A percentile compares a stretch with the other conserved stretches of the same genome.
phyloP scores from a whole-genome alignment of 2,329 filamentous ascomycete species.

The Colletotrichum destructivum region DNA sequence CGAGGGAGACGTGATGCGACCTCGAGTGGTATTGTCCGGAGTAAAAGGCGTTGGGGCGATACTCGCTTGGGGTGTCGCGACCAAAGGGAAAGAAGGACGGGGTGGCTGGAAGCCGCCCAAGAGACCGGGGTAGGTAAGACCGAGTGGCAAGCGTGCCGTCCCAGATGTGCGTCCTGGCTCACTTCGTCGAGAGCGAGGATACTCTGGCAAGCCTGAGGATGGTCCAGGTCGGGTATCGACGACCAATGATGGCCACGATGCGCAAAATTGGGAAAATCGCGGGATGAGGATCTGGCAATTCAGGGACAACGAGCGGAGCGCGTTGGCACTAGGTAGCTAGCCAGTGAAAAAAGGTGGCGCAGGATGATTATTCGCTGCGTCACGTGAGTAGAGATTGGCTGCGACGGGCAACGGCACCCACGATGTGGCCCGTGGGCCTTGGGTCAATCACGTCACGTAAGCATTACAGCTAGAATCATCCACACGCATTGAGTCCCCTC shows the following conservation, averaged over 20 bases:
- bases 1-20: neutral
- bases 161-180: slow-evolving; percentile 16
- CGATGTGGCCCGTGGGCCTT: slow-evolving; percentile 8
- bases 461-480: slow-evolving; percentile 20
- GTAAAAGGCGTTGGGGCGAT: slow-evolving; percentile 8
- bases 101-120: slow-evolving; percentile 35
- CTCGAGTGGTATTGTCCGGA: neutral
- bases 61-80: slow-evolving; percentile 35
- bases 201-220: slow-evolving; percentile 23
- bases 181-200: slow-evolving; percentile 17
- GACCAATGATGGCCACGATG: slow-evolving; percentile 43
- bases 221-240: slow-evolving; percentile 35
- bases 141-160: slow-evolving; percentile 33
- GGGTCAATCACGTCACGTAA: slow-evolving; percentile 28
- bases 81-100: slow-evolving; percentile 27
- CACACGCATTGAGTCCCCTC: slow-evolving; percentile 5
- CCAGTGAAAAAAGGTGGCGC: slow-evolving; percentile 21
- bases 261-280: slow-evolving; percentile 39
- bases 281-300: slow-evolving; percentile 31
- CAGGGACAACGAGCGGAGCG: slow-evolving; percentile 34
- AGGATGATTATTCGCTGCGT: slow-evolving; percentile 12
- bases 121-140: slow-evolving; percentile 35
- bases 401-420: slow-evolving; percentile 1
- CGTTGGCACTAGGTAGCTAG: slow-evolving; percentile 19
- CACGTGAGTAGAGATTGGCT: neutral